These are phyloP conservation scores for Trapa incisa DNA, from an alignment of 345 rosid genomes.

Conservation along the genomic window DNA sequence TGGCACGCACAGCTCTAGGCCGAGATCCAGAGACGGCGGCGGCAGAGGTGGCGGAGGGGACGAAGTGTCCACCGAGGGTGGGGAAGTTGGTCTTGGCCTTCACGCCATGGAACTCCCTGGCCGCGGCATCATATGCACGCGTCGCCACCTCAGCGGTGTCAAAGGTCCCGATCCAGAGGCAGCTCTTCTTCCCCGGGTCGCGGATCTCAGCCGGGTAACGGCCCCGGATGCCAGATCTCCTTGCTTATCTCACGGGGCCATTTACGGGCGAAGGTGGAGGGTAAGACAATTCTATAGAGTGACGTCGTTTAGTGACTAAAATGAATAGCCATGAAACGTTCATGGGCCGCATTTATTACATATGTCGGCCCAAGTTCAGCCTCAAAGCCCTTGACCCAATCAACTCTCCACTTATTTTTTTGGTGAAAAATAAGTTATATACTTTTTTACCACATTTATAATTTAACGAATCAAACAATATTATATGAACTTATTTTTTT, in stretches of 20 bases:
- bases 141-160: constrained; percentile 20
- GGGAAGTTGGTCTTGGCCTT: constrained; percentile 23
- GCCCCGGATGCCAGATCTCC: constrained; percentile 19
- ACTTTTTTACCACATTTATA: no score
- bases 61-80: constrained; percentile 9
- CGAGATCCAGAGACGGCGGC: constrained; percentile 11
- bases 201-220: constrained; percentile 24
- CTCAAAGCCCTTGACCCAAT: no score
- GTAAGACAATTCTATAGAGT: no score
- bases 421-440: no score
- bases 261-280: constrained; percentile 1
- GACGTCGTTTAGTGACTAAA: no score
- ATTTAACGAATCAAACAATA: no score
- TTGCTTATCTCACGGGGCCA: constrained; percentile 11
- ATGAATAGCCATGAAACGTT: no score
- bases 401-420: no score
- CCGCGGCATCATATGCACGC: constrained; percentile 17
- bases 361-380: no score
- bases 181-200: constrained; percentile 19
- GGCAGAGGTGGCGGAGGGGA: constrained; percentile 7
- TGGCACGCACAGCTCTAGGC: constrained; percentile 5
- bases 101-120: constrained; percentile 18
- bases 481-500: no score
- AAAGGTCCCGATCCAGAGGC: constrained; percentile 24
- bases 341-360: no score